Evolutionary conservation across 2,329 filamentous ascomycete species (phyloP).

Genomic region (Thielaviopsis punctulata): DNA sequence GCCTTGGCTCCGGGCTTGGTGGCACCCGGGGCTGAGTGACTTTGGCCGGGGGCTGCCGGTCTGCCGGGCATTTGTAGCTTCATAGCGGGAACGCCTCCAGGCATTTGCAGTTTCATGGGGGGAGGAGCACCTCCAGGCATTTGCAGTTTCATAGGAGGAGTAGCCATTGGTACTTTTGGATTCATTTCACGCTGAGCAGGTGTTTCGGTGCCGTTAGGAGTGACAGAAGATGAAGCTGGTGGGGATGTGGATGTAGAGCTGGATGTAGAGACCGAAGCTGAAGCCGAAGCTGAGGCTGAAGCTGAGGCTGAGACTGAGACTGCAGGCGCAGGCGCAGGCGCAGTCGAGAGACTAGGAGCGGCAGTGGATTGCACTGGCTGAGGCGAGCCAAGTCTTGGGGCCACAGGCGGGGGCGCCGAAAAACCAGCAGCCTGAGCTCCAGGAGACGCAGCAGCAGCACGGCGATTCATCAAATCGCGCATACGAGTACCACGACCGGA

Average conservation of each 20-base stretch:
- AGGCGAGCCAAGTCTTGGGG: not conserved
- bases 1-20: not conserved
- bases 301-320: no score
- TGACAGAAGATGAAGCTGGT: no score
- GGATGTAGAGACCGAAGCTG: no score
- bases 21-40: not conserved
- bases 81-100: not conserved
- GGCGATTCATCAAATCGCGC: slow-evolving; percentile 2
- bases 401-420: not conserved
- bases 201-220: no score
- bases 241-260: not conserved
- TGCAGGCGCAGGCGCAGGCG: not conserved
- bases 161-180: no score
- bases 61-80: not conserved
- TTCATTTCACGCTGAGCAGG: no score
- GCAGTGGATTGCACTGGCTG: no score
- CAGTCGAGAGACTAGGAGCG: not conserved
- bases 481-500: not conserved
- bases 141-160: not conserved
- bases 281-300: no score
- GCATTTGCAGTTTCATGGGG: not conserved
- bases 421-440: not conserved
- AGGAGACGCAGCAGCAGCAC: not conserved
- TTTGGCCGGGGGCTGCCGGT: not conserved
- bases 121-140: not conserved